These are phyloP conservation scores for Penicillium tannophilum DNA, from an alignment of 495 filamentous ascomycete species.

Conservation along the genomic window DNA sequence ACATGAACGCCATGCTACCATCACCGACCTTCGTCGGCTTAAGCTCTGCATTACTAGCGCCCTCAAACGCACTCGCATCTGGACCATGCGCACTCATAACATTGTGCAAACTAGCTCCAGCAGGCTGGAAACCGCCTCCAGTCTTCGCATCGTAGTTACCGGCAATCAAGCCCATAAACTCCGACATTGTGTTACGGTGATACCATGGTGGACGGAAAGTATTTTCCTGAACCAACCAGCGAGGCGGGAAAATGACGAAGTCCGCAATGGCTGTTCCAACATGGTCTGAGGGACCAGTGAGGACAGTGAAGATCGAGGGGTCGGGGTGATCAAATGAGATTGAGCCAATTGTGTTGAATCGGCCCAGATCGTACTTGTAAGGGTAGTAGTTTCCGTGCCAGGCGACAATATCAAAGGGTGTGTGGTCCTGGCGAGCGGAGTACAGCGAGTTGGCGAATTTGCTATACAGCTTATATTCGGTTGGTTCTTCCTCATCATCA, in stretches of 20 bases:
- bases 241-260: slow-evolving; percentile 81
- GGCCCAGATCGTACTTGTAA: slow-evolving; percentile 84
- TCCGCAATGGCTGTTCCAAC: slow-evolving; percentile 75
- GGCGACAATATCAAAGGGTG: slow-evolving; percentile 80
- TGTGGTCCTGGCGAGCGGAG: slow-evolving; percentile 68
- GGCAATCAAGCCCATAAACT: slow-evolving; percentile 54
- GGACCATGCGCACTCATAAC: slow-evolving; percentile 67
- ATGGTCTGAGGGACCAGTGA: slow-evolving; percentile 74
- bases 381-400: slow-evolving; percentile 82
- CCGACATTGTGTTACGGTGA: slow-evolving; percentile 80
- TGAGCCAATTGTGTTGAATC: slow-evolving; percentile 76
- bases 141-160: slow-evolving; percentile 72
- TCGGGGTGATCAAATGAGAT: slow-evolving; percentile 81
- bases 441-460: slow-evolving; percentile 85
- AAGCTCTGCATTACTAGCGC: slow-evolving; percentile 58
- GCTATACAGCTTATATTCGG: slow-evolving; percentile 62
- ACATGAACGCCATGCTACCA: slow-evolving; percentile 69
- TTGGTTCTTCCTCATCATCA: slow-evolving; percentile 54
- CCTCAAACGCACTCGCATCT: slow-evolving; percentile 58
- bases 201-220: slow-evolving; percentile 86
- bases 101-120: slow-evolving; percentile 64
- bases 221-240: slow-evolving; percentile 76
- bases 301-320: slow-evolving; percentile 79
- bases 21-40: slow-evolving; percentile 63
- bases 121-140: slow-evolving; percentile 65